Evolutionary conservation across 805 yeast species (phyloP).

Genomic region (Candida corydali): DNA sequence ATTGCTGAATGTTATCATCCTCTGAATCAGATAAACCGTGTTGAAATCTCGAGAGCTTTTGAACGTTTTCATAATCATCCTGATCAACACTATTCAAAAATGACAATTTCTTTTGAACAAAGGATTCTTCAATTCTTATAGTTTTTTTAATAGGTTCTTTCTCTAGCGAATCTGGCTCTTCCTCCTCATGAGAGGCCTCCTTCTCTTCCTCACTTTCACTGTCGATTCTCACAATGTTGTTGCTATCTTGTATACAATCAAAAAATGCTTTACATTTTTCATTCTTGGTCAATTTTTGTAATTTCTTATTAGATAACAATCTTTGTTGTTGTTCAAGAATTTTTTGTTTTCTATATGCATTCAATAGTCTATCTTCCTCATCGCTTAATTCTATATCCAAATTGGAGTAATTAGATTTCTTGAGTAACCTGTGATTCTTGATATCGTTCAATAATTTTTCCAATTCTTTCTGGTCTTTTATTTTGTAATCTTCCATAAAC

Average conservation of each 20-base stretch:
- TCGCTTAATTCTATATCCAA: constrained; percentile 66
- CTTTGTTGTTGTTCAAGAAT: constrained; percentile 46
- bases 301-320: constrained; percentile 43
- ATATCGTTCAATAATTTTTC: constrained; percentile 67
- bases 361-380: constrained; percentile 63
- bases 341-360: constrained; percentile 42
- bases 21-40: constrained; percentile 36
- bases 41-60: constrained; percentile 28
- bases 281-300: constrained; percentile 43
- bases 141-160: constrained; percentile 25
- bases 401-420: constrained; percentile 48
- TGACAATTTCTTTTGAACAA: constrained; percentile 54
- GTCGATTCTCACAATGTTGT: constrained; percentile 21
- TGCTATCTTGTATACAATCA: constrained; percentile 53
- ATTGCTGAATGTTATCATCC: constrained; percentile 42
- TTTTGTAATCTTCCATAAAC: constrained; percentile 56
- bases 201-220: constrained; percentile 22
- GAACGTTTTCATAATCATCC: constrained; percentile 30
- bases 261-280: constrained; percentile 65
- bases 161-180: constrained; percentile 14
- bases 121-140: constrained; percentile 45
- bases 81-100: constrained; percentile 39
- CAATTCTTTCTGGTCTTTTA: constrained; percentile 59
- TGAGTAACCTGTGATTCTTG: constrained; percentile 66
- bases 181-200: constrained; percentile 14